Evolutionary conservation across 2,329 filamentous ascomycete species (phyloP), one percentile per base, ranked within the genome.

Genomic region (Pseudogymnoascus sp.): DNA sequence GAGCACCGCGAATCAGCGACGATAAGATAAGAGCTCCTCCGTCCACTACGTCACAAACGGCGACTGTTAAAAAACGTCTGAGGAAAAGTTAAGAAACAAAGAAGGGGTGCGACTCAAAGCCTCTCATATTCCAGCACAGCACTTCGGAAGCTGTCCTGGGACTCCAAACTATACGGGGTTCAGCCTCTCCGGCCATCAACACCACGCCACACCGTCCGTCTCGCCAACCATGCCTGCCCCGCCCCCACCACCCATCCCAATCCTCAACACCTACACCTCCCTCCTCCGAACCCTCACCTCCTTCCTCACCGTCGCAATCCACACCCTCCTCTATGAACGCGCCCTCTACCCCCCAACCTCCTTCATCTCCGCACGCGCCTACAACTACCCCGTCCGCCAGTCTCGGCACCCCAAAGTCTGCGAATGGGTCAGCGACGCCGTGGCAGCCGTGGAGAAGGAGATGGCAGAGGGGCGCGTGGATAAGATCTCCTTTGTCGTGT

Each of bases 371-470:
- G 82, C 85, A 5, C 81, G 85, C 65, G 86, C 84, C 70, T 89
- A 89, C 78, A 89, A 89, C 74, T 84, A 85, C 67, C 80, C 87
- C n/a, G 84, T 89, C 63, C 82, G 84, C 63, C 87, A 90, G 72
- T 87, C 81, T 65, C 83, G 87, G 50, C 87, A 90, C 73, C 86
- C 87, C 0, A 79, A 82, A 67, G 86, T 91, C 66, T 90, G 86
- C 76, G 77, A 82, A 70, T 90, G 87, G 83, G 84, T 90, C 73
- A 82, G 79, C 68, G 84, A 88, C 73, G 85, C 86, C 64, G 79
- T 88, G 59, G 74, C 80, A 62, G 82, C 85, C 35, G 80, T 89
- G 40, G 80, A 82, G 63, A 77, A 77, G 14, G 82, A 89, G 72
- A 78, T 90, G 65, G 76, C 85, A 62, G 85, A 82, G 67, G 73